A percentile compares a stretch with the other conserved stretches of the same genome.
These are phyloP conservation scores for Camellia granthamiana DNA, from an alignment of 148 eudicot genomes.

Conservation along the genomic window DNA sequence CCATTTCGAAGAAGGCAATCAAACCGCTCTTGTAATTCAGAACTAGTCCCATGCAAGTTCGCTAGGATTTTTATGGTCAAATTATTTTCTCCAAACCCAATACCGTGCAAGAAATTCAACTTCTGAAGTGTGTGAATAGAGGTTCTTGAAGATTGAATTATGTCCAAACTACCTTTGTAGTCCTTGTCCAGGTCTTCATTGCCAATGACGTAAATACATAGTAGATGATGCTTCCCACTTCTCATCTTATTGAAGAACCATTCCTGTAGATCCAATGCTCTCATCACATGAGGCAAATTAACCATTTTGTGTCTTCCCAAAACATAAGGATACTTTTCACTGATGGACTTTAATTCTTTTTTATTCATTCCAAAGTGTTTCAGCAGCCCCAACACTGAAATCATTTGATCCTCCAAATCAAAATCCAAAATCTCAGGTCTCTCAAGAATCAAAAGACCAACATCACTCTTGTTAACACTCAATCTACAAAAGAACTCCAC, in stretches of 20 bases:
- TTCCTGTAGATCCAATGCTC: conserved; percentile 56
- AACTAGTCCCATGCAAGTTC: conserved; percentile 34
- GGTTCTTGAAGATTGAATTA: conserved; percentile 25
- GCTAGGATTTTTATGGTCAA: conserved; percentile 37
- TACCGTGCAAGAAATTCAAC: conserved; percentile 54
- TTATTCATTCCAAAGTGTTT: conserved; percentile 44
- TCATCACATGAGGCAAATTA: conserved; percentile 61
- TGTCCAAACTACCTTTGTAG: conserved; percentile 35
- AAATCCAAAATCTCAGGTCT: conserved; percentile 47
- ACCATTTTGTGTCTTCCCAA: conserved; percentile 55
- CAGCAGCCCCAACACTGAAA: conserved; percentile 55
- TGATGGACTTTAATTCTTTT: conserved; percentile 25
- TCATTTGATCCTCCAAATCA: conserved; percentile 34
- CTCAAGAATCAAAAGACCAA: conserved; percentile 57
- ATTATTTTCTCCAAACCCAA: conserved; percentile 68
- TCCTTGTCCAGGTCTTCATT: conserved; percentile 42
- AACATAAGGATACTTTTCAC: conserved; percentile 47
- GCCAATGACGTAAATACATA: conserved; percentile 32
- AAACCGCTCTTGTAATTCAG: conserved; percentile 54
- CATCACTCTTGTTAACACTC: conserved; percentile 37
- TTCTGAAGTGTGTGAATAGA: conserved; percentile 31
- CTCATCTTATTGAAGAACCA: conserved; percentile 62
- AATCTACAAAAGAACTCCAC: conserved; percentile 55
- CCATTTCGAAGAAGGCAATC: conserved; percentile 53
- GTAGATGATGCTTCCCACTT: conserved; percentile 33